Evolutionary conservation across 495 filamentous ascomycete genomes (phyloP).

Genomic region (Aspergillus mulundensis): DNA sequence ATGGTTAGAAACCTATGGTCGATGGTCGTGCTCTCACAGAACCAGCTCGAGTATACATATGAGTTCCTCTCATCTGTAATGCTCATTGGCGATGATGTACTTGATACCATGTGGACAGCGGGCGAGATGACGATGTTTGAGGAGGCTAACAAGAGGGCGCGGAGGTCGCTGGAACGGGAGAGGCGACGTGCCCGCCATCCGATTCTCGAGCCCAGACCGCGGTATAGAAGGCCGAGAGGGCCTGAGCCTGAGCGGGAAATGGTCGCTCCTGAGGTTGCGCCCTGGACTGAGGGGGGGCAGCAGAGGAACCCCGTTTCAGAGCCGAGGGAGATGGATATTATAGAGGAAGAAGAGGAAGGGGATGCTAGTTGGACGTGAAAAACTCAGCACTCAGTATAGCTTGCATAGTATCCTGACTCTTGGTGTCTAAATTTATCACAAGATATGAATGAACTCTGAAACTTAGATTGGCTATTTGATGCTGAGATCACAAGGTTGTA

Average conservation of each 20-base stretch:
- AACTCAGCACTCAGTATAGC: background rate
- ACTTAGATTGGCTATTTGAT: no score
- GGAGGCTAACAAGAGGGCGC: background rate
- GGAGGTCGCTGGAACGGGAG: background rate
- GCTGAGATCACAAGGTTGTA: background rate
- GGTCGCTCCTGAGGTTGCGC: background rate
- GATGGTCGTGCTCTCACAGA: conserved; percentile 8
- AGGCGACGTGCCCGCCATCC: background rate
- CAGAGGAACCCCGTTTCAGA: background rate
- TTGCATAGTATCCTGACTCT: background rate
- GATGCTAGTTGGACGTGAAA: background rate
- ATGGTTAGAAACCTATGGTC: conserved; percentile 7
- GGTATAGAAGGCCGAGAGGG: background rate
- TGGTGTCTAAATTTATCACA: no score
- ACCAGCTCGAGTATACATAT: conserved; percentile 4
- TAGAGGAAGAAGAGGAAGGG: background rate
- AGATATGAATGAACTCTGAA: no score
- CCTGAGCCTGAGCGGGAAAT: no score
- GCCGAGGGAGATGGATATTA: background rate
- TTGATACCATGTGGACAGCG: background rate
- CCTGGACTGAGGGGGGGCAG: background rate
- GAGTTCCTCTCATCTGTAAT: conserved; percentile 4
- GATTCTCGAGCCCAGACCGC: background rate
- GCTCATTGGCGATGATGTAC: conserved; percentile 5
- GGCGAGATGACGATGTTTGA: conserved; percentile 7